Evolutionary conservation across 1,139 yeast genomes (phyloP).

Genomic region (Yamadazyma atmosphaerica): DNA sequence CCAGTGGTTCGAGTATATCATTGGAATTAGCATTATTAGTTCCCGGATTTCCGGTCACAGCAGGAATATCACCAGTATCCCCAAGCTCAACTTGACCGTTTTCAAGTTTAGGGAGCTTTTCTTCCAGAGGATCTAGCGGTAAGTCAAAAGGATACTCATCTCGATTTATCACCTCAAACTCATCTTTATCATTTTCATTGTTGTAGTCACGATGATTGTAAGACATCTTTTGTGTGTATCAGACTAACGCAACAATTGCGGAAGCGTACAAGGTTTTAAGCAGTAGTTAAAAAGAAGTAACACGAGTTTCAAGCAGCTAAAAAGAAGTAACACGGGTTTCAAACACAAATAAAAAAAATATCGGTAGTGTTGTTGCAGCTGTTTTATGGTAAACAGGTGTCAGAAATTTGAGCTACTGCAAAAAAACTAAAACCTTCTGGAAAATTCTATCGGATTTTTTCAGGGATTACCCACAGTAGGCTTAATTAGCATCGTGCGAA

Average conservation of each 20-base stretch:
- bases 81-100: not conserved
- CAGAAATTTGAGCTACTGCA: not conserved
- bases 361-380: not conserved
- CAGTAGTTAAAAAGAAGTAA: not conserved
- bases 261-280: not conserved
- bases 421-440: constrained; percentile 6
- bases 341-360: not conserved
- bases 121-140: constrained; percentile 5
- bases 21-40: not conserved
- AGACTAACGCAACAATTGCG: not conserved
- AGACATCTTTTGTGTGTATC: too few relatives aligned
- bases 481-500: not conserved
- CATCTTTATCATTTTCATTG: constrained; percentile 24
- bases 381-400: constrained; percentile 1
- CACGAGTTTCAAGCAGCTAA: too few relatives aligned
- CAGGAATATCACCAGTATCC: not conserved
- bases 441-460: constrained; percentile 5
- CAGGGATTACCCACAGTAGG: not conserved
- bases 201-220: constrained; percentile 8
- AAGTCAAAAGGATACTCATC: constrained; percentile 20
- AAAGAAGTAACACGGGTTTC: too few relatives aligned
- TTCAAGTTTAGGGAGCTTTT: not conserved
- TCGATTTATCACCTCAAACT: constrained; percentile 37
- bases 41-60: not conserved
- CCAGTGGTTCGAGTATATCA: constrained; percentile 10